Percentiles rank a stretch among this genome's conserved stretches.
These are phyloP conservation scores for Mycena vulgaris DNA, from an alignment of 768 basidiomycete species.

Conservation along the genomic window DNA sequence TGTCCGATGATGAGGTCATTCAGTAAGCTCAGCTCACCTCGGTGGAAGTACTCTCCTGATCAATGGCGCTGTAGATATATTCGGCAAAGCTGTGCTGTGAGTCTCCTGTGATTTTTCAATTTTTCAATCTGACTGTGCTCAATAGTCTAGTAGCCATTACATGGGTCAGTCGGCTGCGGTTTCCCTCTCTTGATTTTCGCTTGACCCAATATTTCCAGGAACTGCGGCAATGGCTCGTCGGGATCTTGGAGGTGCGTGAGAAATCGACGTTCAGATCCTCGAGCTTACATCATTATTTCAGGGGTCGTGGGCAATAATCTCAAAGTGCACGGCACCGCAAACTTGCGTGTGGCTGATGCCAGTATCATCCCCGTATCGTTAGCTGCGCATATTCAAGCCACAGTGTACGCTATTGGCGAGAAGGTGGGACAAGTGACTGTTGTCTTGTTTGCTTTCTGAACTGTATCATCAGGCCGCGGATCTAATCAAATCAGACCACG, in stretches of 20 bases:
- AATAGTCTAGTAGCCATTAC: conserved; percentile 6
- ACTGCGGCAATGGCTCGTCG: conserved; percentile 24
- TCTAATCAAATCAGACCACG: conserved; percentile 4
- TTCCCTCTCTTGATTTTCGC: not conserved
- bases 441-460: conserved; percentile 32
- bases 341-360: conserved; percentile 39
- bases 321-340: conserved; percentile 36
- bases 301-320: conserved; percentile 38
- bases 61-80: not conserved
- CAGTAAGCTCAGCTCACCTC: not conserved
- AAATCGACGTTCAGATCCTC: not conserved
- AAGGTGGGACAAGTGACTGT: conserved; percentile 21
- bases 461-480: not conserved
- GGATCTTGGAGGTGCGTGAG: conserved; percentile 8
- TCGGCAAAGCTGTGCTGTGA: not conserved
- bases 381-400: conserved; percentile 36
- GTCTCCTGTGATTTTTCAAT: not conserved
- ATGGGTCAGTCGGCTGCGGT: conserved; percentile 8
- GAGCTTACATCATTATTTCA: not conserved
- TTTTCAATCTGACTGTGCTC: too few relatives aligned
- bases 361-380: conserved; percentile 36
- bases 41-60: too few relatives aligned
- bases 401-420: conserved; percentile 40
- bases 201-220: not conserved
- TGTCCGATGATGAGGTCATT: conserved; percentile 19